These are phyloP conservation scores for Neurospora intermedia DNA, from an alignment of 495 filamentous ascomycete genomes.

Conservation along the genomic window DNA sequence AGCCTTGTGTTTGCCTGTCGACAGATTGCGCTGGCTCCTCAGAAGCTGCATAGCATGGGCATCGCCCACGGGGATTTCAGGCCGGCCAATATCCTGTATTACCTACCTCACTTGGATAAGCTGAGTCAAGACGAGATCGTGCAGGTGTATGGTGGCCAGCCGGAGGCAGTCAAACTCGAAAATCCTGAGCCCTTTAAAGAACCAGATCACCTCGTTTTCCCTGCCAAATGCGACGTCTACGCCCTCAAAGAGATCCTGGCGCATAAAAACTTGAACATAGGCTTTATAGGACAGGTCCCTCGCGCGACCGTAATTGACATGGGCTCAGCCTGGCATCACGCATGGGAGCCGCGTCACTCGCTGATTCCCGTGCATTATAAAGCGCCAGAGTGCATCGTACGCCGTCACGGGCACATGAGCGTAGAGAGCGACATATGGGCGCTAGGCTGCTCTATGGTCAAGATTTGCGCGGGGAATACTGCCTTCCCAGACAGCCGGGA, in stretches of 20 bases:
- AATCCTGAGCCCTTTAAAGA: not conserved
- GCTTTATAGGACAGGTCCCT: not conserved
- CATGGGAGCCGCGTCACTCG: not conserved
- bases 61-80: constrained; percentile 3
- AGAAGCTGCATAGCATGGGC: not conserved
- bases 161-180: not conserved
- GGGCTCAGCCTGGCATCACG: not conserved
- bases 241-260: not conserved
- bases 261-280: not conserved
- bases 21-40: not conserved
- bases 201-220: not conserved
- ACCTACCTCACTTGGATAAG: not conserved
- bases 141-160: not conserved
- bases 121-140: not conserved
- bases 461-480: not conserved
- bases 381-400: not conserved
- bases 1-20: not conserved
- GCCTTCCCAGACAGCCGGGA: not conserved
- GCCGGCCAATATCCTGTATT: not conserved
- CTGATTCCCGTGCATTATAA: not conserved
- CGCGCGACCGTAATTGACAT: not conserved
- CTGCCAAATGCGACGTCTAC: not conserved
- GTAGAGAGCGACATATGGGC: not conserved
- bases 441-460: not conserved
- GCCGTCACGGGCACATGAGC: not conserved